Base-by-base conservation (phyloP, 257 asterid species). In the Solanum sparsipilum region DNA sequence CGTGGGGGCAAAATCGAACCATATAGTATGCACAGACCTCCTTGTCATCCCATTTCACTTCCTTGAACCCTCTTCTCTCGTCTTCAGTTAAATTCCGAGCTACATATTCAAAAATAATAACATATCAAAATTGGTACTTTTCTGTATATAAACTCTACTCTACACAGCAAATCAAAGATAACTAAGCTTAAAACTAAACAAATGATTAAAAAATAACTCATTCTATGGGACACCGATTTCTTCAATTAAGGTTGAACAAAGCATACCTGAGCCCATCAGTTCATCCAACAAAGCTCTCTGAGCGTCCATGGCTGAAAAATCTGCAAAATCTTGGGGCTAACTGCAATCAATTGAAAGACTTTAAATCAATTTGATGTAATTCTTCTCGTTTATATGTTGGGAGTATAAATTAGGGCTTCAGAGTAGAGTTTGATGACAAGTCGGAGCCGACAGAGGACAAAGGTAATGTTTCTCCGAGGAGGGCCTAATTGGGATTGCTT, bases 1-100 rank as follows among this genome's bases (percentile, higher is more conserved):
- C 99, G 48, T 97, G 99, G 73, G 99, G 99, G 87, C 99, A 97
- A 91, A 97, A 97, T 36, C 98, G 98, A 90, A 97, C 94, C 99
- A 97, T 97, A 85, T 93, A 96, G 93, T 93, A 95, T 78, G 94
- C 92, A 63, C 99, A 97, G 58, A 92, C 99, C 38, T 97, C 99
- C 93, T 93, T 94, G 84, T 96, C 98, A 20, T 96, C 99, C 99
- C 99, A 97, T 86, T 94, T 95, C 29, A 96, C 89, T 90, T 97
- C 99, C 83, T 93, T 93, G 92, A 91, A 94, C 86, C 98, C 99
- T 89, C 91, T 97, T 87, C 94, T 94, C 94, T 97, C 96, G 89
- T 96, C 99, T 86, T 95, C 99, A 9, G 99, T 97, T 91, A 97
- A 90, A 91, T 97, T 94, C 13, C 99, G 98, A 20, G 98, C 99